These are phyloP conservation scores for Thalassiosira hispida DNA, from an alignment of 352 stramenopile species.

Conservation along the genomic window DNA sequence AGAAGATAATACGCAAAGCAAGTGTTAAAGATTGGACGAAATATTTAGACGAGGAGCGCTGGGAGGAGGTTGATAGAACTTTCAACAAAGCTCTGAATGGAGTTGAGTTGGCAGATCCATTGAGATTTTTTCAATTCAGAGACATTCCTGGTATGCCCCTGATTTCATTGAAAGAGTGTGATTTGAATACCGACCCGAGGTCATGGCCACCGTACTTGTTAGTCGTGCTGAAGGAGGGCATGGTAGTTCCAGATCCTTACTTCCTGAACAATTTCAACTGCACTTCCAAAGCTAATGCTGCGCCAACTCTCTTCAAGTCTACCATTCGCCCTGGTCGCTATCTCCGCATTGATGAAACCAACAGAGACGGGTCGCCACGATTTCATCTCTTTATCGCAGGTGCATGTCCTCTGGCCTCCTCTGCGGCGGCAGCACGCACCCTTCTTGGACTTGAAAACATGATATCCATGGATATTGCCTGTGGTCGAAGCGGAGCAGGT, in stretches of 20 bases:
- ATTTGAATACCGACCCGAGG: conserved; percentile 22
- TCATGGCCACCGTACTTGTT: conserved; percentile 13
- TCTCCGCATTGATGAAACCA: conserved; percentile 1
- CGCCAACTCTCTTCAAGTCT: not conserved
- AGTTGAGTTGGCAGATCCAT: conserved; percentile 30
- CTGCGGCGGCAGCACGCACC: not conserved
- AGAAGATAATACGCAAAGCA: conserved; percentile 4
- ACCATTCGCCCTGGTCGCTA: not conserved
- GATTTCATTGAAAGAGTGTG: not conserved
- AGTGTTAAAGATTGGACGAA: too few relatives aligned
- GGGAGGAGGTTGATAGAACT: conserved; percentile 29
- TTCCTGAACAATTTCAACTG: too few relatives aligned
- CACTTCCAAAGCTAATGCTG: not conserved
- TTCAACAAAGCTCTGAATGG: conserved; percentile 33
- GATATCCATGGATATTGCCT: conserved; percentile 4
- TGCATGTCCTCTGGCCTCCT: conserved; percentile 9
- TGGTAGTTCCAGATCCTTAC: conserved; percentile 25
- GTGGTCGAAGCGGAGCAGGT: conserved; percentile 12
- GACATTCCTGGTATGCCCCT: conserved; percentile 19
- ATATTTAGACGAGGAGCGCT: conserved; percentile 32
- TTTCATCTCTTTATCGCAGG: conserved; percentile 25
- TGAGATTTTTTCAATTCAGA: conserved; percentile 34
- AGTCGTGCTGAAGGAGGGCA: conserved; percentile 23
- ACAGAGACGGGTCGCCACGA: conserved; percentile 16
- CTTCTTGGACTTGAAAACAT: conserved; percentile 11